phyloP scores from a whole-genome alignment of 2,329 filamentous ascomycete species.

The Alternaria brassicae region DNA sequence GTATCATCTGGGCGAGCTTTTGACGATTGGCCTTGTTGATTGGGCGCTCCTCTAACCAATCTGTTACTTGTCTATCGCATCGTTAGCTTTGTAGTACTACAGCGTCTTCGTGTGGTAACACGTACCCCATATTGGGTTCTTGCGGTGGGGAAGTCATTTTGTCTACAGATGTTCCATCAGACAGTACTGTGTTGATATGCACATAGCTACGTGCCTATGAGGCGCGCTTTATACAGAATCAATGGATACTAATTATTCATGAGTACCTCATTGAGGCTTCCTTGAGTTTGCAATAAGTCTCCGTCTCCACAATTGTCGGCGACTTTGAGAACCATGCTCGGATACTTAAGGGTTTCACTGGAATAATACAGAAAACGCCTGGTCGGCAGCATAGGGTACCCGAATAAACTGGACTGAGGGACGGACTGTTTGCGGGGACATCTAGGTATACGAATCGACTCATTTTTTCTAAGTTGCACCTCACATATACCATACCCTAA shows the following conservation, averaged over 20 bases:
- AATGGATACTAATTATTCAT: too few species aligned
- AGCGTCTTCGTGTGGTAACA: too few species aligned
- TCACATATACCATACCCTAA: too few species aligned
- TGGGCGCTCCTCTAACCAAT: slow-evolving; percentile 14
- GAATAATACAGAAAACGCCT: background rate
- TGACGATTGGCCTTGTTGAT: slow-evolving; percentile 13
- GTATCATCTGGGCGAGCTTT: background rate
- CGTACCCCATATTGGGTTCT: too few species aligned
- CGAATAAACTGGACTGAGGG: background rate
- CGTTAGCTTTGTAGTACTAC: background rate
- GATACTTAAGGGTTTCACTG: background rate
- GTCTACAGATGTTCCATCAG: too few species aligned
- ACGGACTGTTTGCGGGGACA: background rate
- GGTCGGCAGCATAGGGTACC: background rate
- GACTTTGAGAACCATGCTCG: background rate
- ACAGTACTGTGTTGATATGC: too few species aligned
- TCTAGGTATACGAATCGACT: too few species aligned
- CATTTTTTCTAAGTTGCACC: too few species aligned
- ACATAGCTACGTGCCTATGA: too few species aligned
- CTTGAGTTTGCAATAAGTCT: background rate
- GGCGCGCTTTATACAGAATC: too few species aligned
- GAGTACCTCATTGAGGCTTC: background rate
- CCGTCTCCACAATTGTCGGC: background rate
- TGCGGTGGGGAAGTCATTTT: too few species aligned
- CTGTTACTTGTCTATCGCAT: background rate